Evolutionary conservation across 2,329 filamentous ascomycete species (phyloP), one percentile per base, ranked within the genome.

Genomic region (Monosporascus sp.): DNA sequence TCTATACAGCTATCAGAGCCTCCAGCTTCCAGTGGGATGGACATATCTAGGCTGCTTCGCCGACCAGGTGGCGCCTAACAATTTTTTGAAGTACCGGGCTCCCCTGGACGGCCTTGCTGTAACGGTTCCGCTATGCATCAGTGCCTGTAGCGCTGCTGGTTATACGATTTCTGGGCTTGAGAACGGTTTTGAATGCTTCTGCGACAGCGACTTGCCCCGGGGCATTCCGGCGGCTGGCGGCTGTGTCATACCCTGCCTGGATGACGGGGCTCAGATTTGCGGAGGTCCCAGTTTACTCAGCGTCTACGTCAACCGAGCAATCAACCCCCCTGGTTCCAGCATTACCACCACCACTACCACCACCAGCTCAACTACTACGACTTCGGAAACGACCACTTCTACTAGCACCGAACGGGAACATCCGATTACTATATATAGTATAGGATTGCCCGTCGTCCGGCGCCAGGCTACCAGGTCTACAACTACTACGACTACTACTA

Each of bases 171-270:
- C 24, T 26, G 6, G 74, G 8, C 58, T 76, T 0, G 74, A 78
- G 57, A 75, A 70, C 55, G 65, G 63, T 20, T 63, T 60, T 19
- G 71, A 78, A 56, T 79, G 76, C 63, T 78, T 71, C 63, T 79
- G 74, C 58, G 69, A 63, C 45, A 44, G 43, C 31, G 19, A 8
- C 22, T 6, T 35, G 37, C 20, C 40, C n/a, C 49, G n/a, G 17
- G 19, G 38, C 40, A 16, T 37, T 37, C n/a, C 24, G n/a, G 27
- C 35, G 40, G 24, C 17, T 26, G 22, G 50, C 6, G 55, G 58
- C n/a, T 67, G 64, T 47, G 49, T 31, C 43, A 55, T 53, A 35
- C 52, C 59, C 19, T 67, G 64, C 41, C 52, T 43, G 24, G 64
- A 63, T 31, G 53, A 63, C n/a, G 5, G 44, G 7, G 52, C 46